Conservation (phyloP, 768 basidiomycete genomes). For the Rhizopogon rudus region DNA sequence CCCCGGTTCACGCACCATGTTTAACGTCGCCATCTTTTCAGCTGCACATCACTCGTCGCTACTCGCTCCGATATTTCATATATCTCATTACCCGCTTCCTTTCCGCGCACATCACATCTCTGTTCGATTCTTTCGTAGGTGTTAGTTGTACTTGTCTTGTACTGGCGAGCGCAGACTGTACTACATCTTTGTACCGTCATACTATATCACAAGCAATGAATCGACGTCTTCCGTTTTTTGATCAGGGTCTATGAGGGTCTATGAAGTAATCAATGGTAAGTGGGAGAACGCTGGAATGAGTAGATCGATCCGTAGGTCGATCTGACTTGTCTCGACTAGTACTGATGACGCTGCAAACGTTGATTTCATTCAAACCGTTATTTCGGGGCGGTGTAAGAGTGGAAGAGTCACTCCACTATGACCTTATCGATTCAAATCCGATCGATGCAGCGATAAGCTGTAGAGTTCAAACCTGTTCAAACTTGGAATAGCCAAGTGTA, state of each 20-base stretch:
- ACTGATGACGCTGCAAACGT: too few species aligned
- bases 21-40: conserved; percentile 21
- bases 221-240: neutral
- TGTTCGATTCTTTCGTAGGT: conserved; percentile 30
- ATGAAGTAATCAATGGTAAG: neutral
- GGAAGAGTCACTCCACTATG: too few species aligned
- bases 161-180: conserved; percentile 24
- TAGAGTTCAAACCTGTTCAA: too few species aligned
- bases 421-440: too few species aligned
- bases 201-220: conserved; percentile 7
- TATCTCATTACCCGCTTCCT: conserved; percentile 13
- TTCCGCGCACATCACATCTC: conserved; percentile 6
- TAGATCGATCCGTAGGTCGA: neutral
- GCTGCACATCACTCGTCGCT: conserved; percentile 14
- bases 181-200: conserved; percentile 26
- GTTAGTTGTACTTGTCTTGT: conserved; percentile 24
- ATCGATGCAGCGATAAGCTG: too few species aligned
- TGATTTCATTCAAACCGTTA: too few species aligned
- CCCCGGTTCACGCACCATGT: conserved; percentile 10
- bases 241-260: neutral
- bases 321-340: too few species aligned
- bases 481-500: too few species aligned
- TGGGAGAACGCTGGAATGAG: neutral
- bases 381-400: too few species aligned
- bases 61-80: conserved; percentile 10